Conservation (phyloP, 225 moss, liverwort and hornwort genomes). For the Anthoceros angustus region DNA sequence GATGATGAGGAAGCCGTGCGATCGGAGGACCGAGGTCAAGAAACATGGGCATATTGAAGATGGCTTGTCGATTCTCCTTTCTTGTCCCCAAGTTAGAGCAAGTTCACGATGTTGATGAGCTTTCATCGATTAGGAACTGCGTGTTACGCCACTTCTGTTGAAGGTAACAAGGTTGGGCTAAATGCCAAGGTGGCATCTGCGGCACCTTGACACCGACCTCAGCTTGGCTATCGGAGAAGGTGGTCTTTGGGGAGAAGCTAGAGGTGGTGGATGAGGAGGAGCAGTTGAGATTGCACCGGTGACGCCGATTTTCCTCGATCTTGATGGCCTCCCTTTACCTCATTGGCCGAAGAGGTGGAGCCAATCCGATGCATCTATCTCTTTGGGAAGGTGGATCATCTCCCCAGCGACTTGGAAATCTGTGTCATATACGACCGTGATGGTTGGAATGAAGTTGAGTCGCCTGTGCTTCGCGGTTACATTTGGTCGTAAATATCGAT, state of each 20-base stretch:
- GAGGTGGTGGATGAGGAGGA: slow-evolving; percentile 22
- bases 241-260: slow-evolving; percentile 12
- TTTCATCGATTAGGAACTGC: too few relatives aligned
- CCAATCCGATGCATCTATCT: slow-evolving; percentile 66
- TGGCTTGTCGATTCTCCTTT: too few relatives aligned
- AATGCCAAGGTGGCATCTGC: slow-evolving; percentile 57
- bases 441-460: neutral
- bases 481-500: slow-evolving; percentile 46
- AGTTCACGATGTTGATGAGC: slow-evolving; percentile 1
- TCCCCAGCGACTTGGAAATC: too few relatives aligned
- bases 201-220: slow-evolving; percentile 42
- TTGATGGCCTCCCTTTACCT: slow-evolving; percentile 59
- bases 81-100: too few relatives aligned
- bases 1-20: too few relatives aligned
- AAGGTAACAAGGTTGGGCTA: too few relatives aligned
- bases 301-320: slow-evolving; percentile 34
- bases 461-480: slow-evolving; percentile 25
- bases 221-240: slow-evolving; percentile 71
- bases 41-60: too few relatives aligned
- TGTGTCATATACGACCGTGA: too few relatives aligned
- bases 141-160: too few relatives aligned
- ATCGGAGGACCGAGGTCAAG: too few relatives aligned
- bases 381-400: slow-evolving; percentile 60
- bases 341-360: slow-evolving; percentile 73
- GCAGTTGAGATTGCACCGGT: slow-evolving; percentile 20